A percentile compares a stretch with the other conserved stretches of the same genome.
Conservation (phyloP, 2,329 filamentous ascomycete genomes). For the Thelonectria olida region DNA sequence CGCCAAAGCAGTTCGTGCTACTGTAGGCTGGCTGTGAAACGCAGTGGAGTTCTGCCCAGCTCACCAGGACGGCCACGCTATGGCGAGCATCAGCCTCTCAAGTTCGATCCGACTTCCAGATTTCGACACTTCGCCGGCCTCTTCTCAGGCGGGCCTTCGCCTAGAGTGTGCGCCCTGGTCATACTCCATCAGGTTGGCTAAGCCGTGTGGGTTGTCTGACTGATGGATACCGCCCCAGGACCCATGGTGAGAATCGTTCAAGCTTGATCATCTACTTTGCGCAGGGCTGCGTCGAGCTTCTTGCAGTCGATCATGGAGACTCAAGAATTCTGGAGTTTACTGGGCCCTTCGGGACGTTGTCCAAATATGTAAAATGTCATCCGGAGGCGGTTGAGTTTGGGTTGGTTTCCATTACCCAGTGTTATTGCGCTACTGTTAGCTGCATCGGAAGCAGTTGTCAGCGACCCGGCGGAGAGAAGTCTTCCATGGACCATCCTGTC, state of each 20-base stretch:
- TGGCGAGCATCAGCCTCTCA: neutral
- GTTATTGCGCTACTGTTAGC: neutral
- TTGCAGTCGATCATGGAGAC: constrained; percentile 9
- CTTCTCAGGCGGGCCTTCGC: constrained; percentile 1
- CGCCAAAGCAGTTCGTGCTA: neutral
- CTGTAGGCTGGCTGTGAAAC: neutral
- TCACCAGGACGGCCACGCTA: constrained; percentile 6
- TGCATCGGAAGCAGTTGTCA: constrained; percentile 4
- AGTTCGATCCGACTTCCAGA: constrained; percentile 14
- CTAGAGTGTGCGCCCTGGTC: neutral
- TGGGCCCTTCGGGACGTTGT: neutral
- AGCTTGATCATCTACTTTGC: neutral
- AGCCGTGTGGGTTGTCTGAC: neutral
- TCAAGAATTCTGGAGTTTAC: neutral
- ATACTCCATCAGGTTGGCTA: neutral
- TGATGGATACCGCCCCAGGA: neutral
- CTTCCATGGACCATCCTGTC: neutral
- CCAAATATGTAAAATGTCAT: neutral
- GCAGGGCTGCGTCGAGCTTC: constrained; percentile 11
- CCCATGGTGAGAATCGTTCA: neutral
- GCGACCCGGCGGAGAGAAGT: neutral
- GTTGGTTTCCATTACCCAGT: neutral
- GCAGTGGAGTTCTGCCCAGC: neutral
- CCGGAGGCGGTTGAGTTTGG: neutral
- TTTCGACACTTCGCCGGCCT: constrained; percentile 11